Base-by-base conservation (phyloP, 1,139 yeast species). In the Saccharomyces hybrid region DNA sequence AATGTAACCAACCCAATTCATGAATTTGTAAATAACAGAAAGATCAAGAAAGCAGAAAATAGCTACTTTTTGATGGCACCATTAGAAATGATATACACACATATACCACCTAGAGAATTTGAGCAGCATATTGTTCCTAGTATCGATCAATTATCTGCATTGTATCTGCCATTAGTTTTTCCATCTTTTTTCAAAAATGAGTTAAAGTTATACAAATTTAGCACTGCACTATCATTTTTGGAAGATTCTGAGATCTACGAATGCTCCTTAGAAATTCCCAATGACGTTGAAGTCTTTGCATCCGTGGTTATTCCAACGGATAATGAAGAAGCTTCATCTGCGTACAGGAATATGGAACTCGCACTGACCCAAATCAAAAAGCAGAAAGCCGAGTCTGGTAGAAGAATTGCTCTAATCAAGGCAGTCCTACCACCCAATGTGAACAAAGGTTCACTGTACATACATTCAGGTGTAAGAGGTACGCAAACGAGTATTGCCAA, bases 81-180 rank as follows among this genome's bases (percentile, higher is more conserved):
- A 0, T 72, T 83, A 56, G 80, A 83, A 57, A 68, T 89, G 51
- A 80, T 93, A 16, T 86, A 86, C 56, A 87, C 97, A 0, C 99
- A 93, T 69, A 83, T 89, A 47, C 98, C 99, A 8, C 77, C 83
- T 20, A 81, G 83, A 54, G 82, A 82, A 51, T 85, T 81, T 56
- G 84, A 88, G 58, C 98, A 93, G 69, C 96, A 88, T 71, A 82
- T 91, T 14, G 79, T 82, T 32, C 97, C 97, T 8, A 88, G 95
- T 3, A 73, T 93, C 56, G 90, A 88, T 59, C 86, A 88, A 49
- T 79, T 82, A 59, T 82, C 86, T 46, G 93, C 95, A 16, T 77
- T 89, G 59, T 82, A 90, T 51, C 73, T 91, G 52, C 99, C 98
- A 0, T 78, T 95, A 48, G 82, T 87, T 14, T 88, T 89, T 64